These are phyloP conservation scores for Fusarium musae DNA, from an alignment of 2,329 filamentous ascomycete species.

Conservation along the genomic window DNA sequence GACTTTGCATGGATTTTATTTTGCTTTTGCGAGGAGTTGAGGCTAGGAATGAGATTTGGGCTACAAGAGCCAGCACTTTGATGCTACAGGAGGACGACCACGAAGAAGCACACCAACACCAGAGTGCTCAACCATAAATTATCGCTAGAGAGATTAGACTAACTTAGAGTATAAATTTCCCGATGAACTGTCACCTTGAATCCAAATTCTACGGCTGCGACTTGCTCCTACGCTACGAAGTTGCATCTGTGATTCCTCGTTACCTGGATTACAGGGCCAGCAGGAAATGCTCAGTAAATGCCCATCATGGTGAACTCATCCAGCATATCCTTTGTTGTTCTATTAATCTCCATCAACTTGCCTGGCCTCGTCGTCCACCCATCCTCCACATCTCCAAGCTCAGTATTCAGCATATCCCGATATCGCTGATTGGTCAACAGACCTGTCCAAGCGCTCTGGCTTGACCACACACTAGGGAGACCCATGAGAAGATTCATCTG, in stretches of 20 bases:
- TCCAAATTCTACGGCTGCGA: background rate
- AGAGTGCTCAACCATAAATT: background rate
- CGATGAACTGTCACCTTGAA: background rate
- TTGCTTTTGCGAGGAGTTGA: conserved; percentile 20
- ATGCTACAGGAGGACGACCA: background rate
- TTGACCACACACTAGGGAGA: conserved; percentile 37
- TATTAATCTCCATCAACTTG: conserved; percentile 35
- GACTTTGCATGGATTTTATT: conserved; percentile 1
- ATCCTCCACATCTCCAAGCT: conserved; percentile 40
- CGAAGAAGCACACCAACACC: background rate
- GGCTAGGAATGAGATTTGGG: conserved; percentile 1
- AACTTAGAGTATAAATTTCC: conserved; percentile 34
- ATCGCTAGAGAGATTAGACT: conserved; percentile 21
- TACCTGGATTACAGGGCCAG: background rate
- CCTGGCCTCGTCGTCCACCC: conserved; percentile 38
- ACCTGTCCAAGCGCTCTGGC: conserved; percentile 42
- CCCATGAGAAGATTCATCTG: conserved; percentile 46
- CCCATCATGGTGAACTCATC: conserved; percentile 41
- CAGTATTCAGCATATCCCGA: conserved; percentile 41
- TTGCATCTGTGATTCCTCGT: background rate
- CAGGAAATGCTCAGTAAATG: conserved; percentile 14
- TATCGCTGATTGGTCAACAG: conserved; percentile 34
- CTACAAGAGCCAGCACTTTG: background rate
- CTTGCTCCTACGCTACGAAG: background rate
- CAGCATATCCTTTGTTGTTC: conserved; percentile 33